Conservation (phyloP, 179 eudicot species). For the Kewa caespitosa region DNA sequence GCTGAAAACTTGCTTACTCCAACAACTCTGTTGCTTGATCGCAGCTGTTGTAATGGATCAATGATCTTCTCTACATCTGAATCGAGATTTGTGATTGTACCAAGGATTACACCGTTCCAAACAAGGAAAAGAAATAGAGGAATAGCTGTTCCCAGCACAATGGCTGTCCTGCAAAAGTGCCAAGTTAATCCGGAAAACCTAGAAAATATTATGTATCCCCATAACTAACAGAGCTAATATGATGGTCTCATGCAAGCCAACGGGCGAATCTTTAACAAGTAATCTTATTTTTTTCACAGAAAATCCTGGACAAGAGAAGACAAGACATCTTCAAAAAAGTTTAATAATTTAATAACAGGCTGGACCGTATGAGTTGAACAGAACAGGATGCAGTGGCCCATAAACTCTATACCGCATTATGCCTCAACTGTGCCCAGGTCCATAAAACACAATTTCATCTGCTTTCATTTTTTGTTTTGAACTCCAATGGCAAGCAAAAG, state of each 20-base stretch:
- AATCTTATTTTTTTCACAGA: too few species aligned
- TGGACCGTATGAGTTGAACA: not conserved
- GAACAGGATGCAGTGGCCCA: not conserved
- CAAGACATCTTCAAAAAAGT: too few species aligned
- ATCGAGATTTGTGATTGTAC: conserved; percentile 51
- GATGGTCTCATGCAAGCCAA: too few species aligned
- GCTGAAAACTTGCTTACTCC: conserved; percentile 47
- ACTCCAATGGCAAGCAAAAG: not conserved
- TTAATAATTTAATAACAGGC: not conserved
- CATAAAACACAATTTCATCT: not conserved
- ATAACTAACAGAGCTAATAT: too few species aligned
- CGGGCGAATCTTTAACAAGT: too few species aligned
- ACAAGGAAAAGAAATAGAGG: conserved; percentile 78
- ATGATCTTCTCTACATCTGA: conserved; percentile 41
- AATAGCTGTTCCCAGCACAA: conserved; percentile 78
- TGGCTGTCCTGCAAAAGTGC: conserved; percentile 58
- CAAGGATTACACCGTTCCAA: conserved; percentile 95
- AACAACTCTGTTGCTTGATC: conserved; percentile 65
- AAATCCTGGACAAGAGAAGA: too few species aligned
- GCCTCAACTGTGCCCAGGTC: not conserved
- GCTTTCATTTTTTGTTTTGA: not conserved
- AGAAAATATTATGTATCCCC: too few species aligned
- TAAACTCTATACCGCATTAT: not conserved
- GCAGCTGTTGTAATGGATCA: conserved; percentile 76
- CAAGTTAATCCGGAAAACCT: too few species aligned